Percentiles rank a stretch among this genome's conserved stretches.
Evolutionary conservation across 2,329 filamentous ascomycete species (phyloP).

Genomic region (Xylaria sp.): DNA sequence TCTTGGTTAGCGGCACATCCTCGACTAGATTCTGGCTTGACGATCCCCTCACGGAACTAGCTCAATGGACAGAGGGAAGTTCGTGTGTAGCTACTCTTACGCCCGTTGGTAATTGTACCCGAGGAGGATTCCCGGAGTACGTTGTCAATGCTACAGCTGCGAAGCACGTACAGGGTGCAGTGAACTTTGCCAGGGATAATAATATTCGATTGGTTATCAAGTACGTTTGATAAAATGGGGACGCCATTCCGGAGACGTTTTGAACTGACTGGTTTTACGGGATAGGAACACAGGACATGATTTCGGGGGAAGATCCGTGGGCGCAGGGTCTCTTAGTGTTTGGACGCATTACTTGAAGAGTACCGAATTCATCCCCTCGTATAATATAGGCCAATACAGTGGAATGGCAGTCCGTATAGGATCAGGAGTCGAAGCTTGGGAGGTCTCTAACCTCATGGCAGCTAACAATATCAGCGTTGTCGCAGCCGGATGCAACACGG

Average conservation of each 20-base stretch:
- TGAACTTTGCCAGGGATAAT: constrained; percentile 50
- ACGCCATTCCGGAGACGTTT: neutral
- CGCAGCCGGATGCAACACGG: constrained; percentile 48
- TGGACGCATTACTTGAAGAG: constrained; percentile 61
- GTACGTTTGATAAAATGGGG: constrained; percentile 34
- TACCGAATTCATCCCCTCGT: constrained; percentile 51
- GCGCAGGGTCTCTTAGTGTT: constrained; percentile 57
- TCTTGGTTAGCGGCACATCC: constrained; percentile 40
- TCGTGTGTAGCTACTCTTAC: constrained; percentile 46
- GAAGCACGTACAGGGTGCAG: constrained; percentile 51
- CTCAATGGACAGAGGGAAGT: constrained; percentile 49
- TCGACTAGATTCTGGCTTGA: constrained; percentile 48
- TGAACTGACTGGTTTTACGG: constrained; percentile 47
- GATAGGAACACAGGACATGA: constrained; percentile 60
- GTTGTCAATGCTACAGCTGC: constrained; percentile 52
- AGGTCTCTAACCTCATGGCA: constrained; percentile 48
- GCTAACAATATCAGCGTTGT: constrained; percentile 47
- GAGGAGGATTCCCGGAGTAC: constrained; percentile 51
- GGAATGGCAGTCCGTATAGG: constrained; percentile 53
- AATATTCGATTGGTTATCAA: constrained; percentile 52
- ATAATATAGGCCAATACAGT: constrained; percentile 46
- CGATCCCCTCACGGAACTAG: constrained; percentile 48
- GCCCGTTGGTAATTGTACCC: constrained; percentile 48
- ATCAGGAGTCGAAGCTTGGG: constrained; percentile 51
- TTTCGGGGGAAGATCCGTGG: constrained; percentile 58